A percentile compares a stretch with the other conserved stretches of the same genome.
These are phyloP conservation scores for Rhodofomes roseus DNA, from an alignment of 1,284 basidiomycete genomes.

Conservation along the genomic window DNA sequence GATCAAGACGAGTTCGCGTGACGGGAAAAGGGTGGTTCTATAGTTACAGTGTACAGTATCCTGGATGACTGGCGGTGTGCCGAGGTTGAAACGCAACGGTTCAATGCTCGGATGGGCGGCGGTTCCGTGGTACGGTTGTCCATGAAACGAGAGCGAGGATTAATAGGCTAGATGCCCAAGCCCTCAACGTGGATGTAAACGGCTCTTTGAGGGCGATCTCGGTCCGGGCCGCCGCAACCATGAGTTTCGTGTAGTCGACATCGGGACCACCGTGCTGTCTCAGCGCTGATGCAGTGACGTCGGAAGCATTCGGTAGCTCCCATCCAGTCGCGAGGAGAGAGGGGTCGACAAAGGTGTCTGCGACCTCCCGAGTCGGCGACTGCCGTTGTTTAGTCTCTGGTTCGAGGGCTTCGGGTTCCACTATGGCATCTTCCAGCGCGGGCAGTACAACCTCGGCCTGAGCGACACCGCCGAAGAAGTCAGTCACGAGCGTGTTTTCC, in stretches of 20 bases:
- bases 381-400: background rate
- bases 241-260: background rate
- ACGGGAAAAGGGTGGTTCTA: conserved; percentile 16
- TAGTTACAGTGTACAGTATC: background rate
- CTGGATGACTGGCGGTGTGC: background rate
- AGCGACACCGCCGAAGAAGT: conserved; percentile 94
- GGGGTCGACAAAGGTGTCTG: background rate
- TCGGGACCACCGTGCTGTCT: background rate
- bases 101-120: background rate
- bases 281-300: background rate
- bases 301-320: background rate
- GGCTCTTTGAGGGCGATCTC: conserved; percentile 3
- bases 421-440: background rate
- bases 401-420: background rate
- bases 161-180: conserved; percentile 35
- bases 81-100: background rate
- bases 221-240: background rate
- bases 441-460: conserved; percentile 63
- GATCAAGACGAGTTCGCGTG: conserved; percentile 26
- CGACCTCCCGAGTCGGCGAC: background rate
- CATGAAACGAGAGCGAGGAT: conserved; percentile 34
- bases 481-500: conserved; percentile 76
- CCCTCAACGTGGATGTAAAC: conserved; percentile 18
- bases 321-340: background rate
- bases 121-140: conserved; percentile 17